phyloP scores from a whole-genome alignment of 805 yeast species.

The Candida corydali region DNA sequence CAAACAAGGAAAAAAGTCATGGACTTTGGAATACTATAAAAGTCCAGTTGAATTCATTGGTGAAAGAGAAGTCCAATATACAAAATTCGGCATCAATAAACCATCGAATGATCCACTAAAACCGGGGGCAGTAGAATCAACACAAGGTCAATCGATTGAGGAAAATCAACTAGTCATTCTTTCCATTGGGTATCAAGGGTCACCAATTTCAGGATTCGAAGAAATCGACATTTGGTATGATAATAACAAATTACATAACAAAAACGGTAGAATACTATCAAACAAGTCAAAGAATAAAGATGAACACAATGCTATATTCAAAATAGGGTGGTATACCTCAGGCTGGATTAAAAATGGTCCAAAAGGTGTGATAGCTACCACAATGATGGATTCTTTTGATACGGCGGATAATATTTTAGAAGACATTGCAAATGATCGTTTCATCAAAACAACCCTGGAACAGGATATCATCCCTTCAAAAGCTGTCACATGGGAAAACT shows the following conservation, averaged over 20 bases:
- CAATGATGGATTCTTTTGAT: conserved; percentile 79
- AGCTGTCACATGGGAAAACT: conserved; percentile 58
- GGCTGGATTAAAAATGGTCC: conserved; percentile 94
- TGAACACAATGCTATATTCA: conserved; percentile 18
- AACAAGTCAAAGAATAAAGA: conserved; percentile 12
- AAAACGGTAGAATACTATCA: conserved; percentile 30
- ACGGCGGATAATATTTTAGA: conserved; percentile 63
- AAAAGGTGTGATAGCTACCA: conserved; percentile 84
- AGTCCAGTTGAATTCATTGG: conserved; percentile 56
- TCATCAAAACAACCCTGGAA: conserved; percentile 18
- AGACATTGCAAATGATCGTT: conserved; percentile 43
- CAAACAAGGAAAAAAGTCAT: conserved; percentile 18
- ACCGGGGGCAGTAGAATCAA: conserved; percentile 30
- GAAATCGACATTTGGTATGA: conserved; percentile 31
- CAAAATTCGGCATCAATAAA: conserved; percentile 48
- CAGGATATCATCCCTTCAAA: conserved; percentile 12
- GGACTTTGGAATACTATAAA: conserved; percentile 69
- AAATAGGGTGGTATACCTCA: conserved; percentile 61
- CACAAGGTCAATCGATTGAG: conserved; percentile 28
- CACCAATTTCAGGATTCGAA: conserved; percentile 55
- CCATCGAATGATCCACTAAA: conserved; percentile 36
- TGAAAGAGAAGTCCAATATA: conserved; percentile 37
- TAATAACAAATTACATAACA: conserved; percentile 26
- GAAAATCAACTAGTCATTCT: conserved; percentile 66
- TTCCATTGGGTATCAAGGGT: conserved; percentile 80